phyloP scores from a whole-genome alignment of 768 basidiomycete species.

The Sutorius australiensis region DNA sequence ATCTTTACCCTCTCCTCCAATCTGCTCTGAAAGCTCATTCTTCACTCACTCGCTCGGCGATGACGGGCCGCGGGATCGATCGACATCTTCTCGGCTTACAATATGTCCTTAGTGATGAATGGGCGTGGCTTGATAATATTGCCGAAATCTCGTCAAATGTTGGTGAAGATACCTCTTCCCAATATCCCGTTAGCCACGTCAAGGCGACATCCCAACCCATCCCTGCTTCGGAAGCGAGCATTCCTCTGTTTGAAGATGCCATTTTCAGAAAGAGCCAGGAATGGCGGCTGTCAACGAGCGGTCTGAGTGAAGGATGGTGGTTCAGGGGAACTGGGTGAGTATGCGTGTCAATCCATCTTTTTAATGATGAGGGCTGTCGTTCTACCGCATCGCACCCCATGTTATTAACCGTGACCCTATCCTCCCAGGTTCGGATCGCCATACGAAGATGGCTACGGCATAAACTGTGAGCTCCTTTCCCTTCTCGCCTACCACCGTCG shows the following conservation, averaged over 20 bases:
- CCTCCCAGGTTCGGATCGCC: slow-evolving; percentile 65
- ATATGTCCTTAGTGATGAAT: slow-evolving; percentile 48
- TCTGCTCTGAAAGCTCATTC: slow-evolving; percentile 71
- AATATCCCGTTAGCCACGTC: background rate
- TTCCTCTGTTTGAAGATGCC: slow-evolving; percentile 68
- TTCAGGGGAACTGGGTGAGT: slow-evolving; percentile 85
- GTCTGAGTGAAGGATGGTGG: slow-evolving; percentile 76
- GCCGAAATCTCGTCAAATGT: background rate
- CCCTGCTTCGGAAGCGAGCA: background rate
- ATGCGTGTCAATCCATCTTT: background rate
- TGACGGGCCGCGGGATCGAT: slow-evolving; percentile 82
- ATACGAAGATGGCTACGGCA: slow-evolving; percentile 87
- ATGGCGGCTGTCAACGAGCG: slow-evolving; percentile 91
- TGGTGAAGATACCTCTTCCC: slow-evolving; percentile 4
- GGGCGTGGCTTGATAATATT: slow-evolving; percentile 25
- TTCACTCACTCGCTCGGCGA: slow-evolving; percentile 68
- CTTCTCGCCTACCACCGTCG: background rate
- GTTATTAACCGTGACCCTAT: slow-evolving; percentile 6
- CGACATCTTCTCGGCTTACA: slow-evolving; percentile 86
- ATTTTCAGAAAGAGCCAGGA: slow-evolving; percentile 69
- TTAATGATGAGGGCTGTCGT: background rate
- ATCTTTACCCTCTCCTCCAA: slow-evolving; percentile 48
- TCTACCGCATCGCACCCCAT: background rate
- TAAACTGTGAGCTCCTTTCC: slow-evolving; percentile 61
- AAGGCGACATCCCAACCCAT: background rate